A percentile compares a stretch with the other conserved stretches of the same genome.
Conservation (phyloP, 2,329 filamentous ascomycete species). For the Calonectria pteridis region DNA sequence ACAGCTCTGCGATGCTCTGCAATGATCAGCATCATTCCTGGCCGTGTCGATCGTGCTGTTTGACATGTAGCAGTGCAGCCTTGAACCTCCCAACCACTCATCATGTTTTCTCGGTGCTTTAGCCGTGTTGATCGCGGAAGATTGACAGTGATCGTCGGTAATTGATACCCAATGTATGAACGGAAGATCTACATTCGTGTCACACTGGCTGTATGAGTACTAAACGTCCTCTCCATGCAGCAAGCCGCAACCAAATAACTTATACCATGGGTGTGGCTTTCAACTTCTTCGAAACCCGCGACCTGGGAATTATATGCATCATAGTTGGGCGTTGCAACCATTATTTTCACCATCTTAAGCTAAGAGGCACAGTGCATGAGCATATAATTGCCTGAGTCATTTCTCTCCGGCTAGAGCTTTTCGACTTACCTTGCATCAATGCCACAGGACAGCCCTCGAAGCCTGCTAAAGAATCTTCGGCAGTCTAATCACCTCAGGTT, state of each 20-base stretch:
- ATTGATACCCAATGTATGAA: not conserved
- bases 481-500: not conserved
- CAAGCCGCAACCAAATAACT: not conserved
- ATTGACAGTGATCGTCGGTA: not conserved
- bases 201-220: not conserved
- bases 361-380: not conserved
- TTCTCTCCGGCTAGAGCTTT: not conserved
- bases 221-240: not conserved
- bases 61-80: not conserved
- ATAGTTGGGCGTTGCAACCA: not conserved
- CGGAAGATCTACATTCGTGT: not conserved
- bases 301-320: not conserved
- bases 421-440: not conserved
- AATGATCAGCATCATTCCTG: not conserved
- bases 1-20: not conserved
- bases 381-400: not conserved
- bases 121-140: not conserved
- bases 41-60: not conserved
- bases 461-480: not conserved
- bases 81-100: not conserved
- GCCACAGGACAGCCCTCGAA: not conserved
- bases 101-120: not conserved
- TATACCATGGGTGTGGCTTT: not conserved
- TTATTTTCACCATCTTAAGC: not conserved
- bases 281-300: not conserved